These are phyloP conservation scores for Bauhinia variegata DNA, from an alignment of 306 rosid species.

Conservation along the genomic window DNA sequence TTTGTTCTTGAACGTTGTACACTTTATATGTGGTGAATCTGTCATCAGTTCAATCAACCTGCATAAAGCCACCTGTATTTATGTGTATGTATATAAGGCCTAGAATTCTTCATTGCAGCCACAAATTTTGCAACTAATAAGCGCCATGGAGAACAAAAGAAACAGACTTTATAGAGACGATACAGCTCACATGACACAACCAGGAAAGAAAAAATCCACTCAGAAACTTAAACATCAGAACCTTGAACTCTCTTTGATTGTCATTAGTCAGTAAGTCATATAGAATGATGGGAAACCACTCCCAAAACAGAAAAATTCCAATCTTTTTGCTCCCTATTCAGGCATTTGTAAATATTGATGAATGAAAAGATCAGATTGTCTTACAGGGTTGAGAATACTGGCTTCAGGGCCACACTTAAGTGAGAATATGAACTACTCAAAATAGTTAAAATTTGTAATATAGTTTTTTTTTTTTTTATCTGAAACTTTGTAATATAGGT, in stretches of 20 bases:
- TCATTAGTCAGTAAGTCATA: background rate
- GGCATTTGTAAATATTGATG: background rate
- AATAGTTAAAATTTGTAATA: conserved; percentile 58
- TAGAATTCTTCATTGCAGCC: no score
- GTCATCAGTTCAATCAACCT: background rate
- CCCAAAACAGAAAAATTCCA: background rate
- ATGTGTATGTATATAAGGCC: no score
- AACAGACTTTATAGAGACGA: no score
- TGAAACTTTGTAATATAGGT: no score
- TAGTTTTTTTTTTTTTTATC: no score
- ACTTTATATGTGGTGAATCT: background rate
- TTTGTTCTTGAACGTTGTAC: background rate
- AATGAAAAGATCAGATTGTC: background rate
- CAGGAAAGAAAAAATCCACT: background rate
- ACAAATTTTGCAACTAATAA: no score
- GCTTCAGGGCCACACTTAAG: conserved; percentile 60
- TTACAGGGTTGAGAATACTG: conserved; percentile 59
- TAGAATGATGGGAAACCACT: background rate
- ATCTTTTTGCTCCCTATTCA: background rate
- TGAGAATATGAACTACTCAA: conserved; percentile 63
- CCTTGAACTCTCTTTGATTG: background rate
- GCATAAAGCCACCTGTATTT: background rate
- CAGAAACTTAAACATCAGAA: conserved; percentile 1
- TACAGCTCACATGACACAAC: background rate
- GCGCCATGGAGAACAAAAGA: no score